Evolutionary conservation across 2,329 filamentous ascomycete genomes (phyloP).

Genomic region (Colletotrichum echinochloae): DNA sequence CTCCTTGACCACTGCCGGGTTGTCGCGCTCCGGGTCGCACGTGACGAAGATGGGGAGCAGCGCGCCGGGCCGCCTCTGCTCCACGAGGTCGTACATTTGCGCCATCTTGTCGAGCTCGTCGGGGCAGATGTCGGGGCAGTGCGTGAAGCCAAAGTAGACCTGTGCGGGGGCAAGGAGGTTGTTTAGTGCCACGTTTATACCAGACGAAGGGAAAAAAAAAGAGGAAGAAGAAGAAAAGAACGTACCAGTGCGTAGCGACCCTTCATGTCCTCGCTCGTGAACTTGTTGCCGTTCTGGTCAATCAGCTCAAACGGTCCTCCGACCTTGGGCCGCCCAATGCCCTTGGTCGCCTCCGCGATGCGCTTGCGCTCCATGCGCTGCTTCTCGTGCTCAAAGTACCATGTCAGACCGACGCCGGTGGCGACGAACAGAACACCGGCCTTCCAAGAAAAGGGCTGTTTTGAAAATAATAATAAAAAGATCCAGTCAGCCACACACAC

Average conservation of each 20-base stretch:
- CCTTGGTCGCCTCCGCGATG: constrained; percentile 92
- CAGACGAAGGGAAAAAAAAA: too few relatives aligned
- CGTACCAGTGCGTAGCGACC: constrained; percentile 85
- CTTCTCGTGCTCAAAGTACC: constrained; percentile 96
- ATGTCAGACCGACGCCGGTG: constrained; percentile 80
- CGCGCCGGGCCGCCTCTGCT: constrained; percentile 61
- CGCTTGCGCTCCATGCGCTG: constrained; percentile 88
- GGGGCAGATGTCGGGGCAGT: constrained; percentile 98
- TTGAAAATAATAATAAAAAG: not conserved
- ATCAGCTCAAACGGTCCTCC: constrained; percentile 86
- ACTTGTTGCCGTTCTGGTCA: constrained; percentile 83
- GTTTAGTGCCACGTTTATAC: not conserved
- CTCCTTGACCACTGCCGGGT: constrained; percentile 82
- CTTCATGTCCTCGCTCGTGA: constrained; percentile 84
- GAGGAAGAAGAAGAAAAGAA: constrained; percentile 35
- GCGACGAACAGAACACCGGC: constrained; percentile 86
- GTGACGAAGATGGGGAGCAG: constrained; percentile 91
- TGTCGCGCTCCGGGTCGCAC: constrained; percentile 93
- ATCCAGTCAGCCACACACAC: constrained; percentile 23
- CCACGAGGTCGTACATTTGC: constrained; percentile 84
- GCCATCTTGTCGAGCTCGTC: constrained; percentile 99
- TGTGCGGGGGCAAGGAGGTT: constrained; percentile 58
- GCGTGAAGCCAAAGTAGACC: constrained; percentile 98
- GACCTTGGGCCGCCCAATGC: constrained; percentile 91
- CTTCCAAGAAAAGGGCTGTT: constrained; percentile 91